Conservation (phyloP, 176 grass and related monocot species). For the Poa pratensis region DNA sequence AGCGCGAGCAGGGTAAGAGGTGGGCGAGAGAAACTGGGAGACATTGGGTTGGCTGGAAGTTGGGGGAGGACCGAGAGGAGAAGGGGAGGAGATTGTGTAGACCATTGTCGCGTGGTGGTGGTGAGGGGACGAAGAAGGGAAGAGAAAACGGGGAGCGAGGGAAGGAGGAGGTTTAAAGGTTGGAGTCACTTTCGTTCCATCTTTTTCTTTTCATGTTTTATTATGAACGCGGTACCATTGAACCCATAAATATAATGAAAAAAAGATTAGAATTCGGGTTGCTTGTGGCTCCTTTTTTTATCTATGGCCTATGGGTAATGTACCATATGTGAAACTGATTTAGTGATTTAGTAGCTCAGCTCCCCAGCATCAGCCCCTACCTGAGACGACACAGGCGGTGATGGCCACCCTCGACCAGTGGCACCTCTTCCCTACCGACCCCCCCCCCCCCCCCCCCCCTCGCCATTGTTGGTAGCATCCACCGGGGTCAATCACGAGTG, state of each 20-base stretch:
- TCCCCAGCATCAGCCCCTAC: no score
- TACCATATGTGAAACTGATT: no score
- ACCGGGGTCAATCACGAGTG: no score
- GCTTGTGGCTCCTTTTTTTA: no score
- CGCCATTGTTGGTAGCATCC: no score
- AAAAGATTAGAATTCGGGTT: background rate
- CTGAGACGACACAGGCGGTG: no score
- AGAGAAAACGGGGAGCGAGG: slow-evolving; percentile 3
- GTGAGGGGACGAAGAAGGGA: slow-evolving; percentile 21
- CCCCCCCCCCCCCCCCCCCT: no score
- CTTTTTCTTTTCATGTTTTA: background rate
- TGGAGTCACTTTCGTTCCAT: slow-evolving; percentile 15
- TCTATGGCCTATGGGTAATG: no score
- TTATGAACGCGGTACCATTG: background rate
- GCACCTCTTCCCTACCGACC: no score
- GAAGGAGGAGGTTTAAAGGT: slow-evolving; percentile 57
- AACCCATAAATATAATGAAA: background rate
- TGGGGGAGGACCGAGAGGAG: slow-evolving; percentile 12
- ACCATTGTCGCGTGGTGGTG: slow-evolving; percentile 50
- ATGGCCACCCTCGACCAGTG: no score
- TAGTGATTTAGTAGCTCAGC: no score
- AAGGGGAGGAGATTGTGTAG: slow-evolving; percentile 42
- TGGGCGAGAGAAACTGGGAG: slow-evolving; percentile 31
- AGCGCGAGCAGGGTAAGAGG: slow-evolving; percentile 24
- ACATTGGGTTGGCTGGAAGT: slow-evolving; percentile 56